These are phyloP conservation scores for Coemansia reversa DNA, from an alignment of 192 early-diverging fungal genomes.

Conservation along the genomic window DNA sequence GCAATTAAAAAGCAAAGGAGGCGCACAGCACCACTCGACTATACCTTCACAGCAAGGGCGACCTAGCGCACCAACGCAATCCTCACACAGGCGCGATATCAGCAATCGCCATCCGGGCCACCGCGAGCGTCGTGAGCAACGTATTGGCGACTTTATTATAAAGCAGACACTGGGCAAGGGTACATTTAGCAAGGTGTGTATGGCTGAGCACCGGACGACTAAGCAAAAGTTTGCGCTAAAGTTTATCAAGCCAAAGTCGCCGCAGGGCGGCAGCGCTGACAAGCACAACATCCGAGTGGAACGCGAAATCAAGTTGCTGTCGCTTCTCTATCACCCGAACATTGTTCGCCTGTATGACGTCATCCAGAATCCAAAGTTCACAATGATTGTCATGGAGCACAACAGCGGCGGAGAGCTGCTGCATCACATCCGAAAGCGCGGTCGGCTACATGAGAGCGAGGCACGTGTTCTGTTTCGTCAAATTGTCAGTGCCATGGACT, in stretches of 20 bases:
- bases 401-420: constrained; percentile 83
- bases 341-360: constrained; percentile 87
- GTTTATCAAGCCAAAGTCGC: constrained; percentile 60
- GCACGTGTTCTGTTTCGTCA: constrained; percentile 83
- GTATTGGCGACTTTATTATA: constrained; percentile 48
- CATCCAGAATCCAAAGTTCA: constrained; percentile 73
- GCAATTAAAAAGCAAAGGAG: background rate
- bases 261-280: constrained; percentile 56
- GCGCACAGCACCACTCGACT: background rate
- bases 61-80: constrained; percentile 3
- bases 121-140: constrained; percentile 41
- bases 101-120: constrained; percentile 34
- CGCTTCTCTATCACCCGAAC: constrained; percentile 84
- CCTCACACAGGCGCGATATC: constrained; percentile 24
- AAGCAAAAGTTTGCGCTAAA: constrained; percentile 64
- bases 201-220: constrained; percentile 49
- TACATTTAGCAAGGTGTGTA: constrained; percentile 54
- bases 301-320: constrained; percentile 76
- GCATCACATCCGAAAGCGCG: constrained; percentile 79
- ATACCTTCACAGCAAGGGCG: constrained; percentile 14
- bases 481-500: constrained; percentile 76
- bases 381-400: constrained; percentile 88
- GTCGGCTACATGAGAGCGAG: constrained; percentile 78
- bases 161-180: constrained; percentile 53
- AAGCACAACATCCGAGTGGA: constrained; percentile 78